Evolutionary conservation across 768 basidiomycete genomes (phyloP), one percentile per base, ranked within the genome.

Genomic region (Peribolospora kevripleyi): DNA sequence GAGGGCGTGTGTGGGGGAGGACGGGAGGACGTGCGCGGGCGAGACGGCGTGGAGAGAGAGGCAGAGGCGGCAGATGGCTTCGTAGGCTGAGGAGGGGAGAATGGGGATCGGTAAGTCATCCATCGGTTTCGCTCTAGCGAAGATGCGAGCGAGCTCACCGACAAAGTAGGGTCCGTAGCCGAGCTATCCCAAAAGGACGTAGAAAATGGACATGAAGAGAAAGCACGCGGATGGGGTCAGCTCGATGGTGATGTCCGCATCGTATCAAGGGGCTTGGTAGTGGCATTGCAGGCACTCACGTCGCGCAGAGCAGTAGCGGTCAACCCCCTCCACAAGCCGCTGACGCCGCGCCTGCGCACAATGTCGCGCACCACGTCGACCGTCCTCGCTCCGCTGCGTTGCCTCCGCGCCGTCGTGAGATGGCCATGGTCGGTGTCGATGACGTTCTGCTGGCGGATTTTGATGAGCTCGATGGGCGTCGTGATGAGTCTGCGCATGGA

Each of bases 121-220:
- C 52, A 45, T 56, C 52, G 54, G 42, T 42, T 36, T 51, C n/a
- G 14, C 48, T 51, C 46, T 43, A 56, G 48, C 56, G 49, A 53
- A 48, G 51, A 40, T 13, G 25, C 54, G 51, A 39, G 42, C 41
- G 14, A n/a, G 71, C 78, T 60, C 61, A 82, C 82, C 59, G 79
- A 73, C 70, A 65, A 91, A 93, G 67, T 93, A 91, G 2, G 81
- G 77, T 6, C 86, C 88, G 62, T 82, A 91, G 2, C 80, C 84
- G 25, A 25, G 25, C 25, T 25, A 25, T 25, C 1, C 25, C 25
- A 25, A 25, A 25, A 25, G 25, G 25, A 25, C 25, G 25, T 25
- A 25, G 25, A 25, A n/a, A n/a, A n/a, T n/a, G n/a, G n/a, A n/a
- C n/a, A n/a, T n/a, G n/a, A n/a, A 25, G 25, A 25, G 25, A 25